Conservation (phyloP, 1,139 yeast genomes). For the Yamadazyma friedrichii region DNA sequence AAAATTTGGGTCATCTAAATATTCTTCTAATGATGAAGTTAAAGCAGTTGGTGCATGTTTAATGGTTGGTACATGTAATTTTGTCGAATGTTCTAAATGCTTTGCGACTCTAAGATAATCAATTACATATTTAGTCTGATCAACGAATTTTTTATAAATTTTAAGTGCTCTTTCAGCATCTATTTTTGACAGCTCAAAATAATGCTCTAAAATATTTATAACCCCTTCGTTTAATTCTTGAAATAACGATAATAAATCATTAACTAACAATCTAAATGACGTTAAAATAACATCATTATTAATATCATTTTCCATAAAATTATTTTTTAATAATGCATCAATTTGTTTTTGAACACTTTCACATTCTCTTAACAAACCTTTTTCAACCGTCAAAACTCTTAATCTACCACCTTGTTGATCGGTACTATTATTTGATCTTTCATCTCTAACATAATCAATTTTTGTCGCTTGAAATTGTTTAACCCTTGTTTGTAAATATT, state of each 20-base stretch:
- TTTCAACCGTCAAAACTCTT: slow-evolving; percentile 65
- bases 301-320: slow-evolving; percentile 70
- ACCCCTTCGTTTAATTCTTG: slow-evolving; percentile 95
- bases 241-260: slow-evolving; percentile 79
- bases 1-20: slow-evolving; percentile 81
- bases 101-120: slow-evolving; percentile 87
- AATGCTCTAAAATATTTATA: slow-evolving; percentile 86
- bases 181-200: slow-evolving; percentile 81
- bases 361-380: slow-evolving; percentile 78
- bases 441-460: slow-evolving; percentile 78
- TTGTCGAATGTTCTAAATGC: slow-evolving; percentile 81
- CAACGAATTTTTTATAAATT: slow-evolving; percentile 82
- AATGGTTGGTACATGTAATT: slow-evolving; percentile 89
- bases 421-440: slow-evolving; percentile 45
- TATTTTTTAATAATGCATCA: slow-evolving; percentile 70
- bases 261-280: slow-evolving; percentile 82
- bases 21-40: slow-evolving; percentile 83
- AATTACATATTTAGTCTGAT: slow-evolving; percentile 84
- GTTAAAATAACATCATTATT: slow-evolving; percentile 82
- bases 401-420: slow-evolving; percentile 62
- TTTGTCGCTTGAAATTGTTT: slow-evolving; percentile 64
- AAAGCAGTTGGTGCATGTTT: slow-evolving; percentile 96
- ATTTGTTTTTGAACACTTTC: slow-evolving; percentile 85
- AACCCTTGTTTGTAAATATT: slow-evolving; percentile 68
- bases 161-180: slow-evolving; percentile 88